A percentile compares a stretch with the other conserved stretches of the same genome.
These are phyloP conservation scores for Trametes villosa DNA, from an alignment of 768 basidiomycete genomes.

Conservation along the genomic window DNA sequence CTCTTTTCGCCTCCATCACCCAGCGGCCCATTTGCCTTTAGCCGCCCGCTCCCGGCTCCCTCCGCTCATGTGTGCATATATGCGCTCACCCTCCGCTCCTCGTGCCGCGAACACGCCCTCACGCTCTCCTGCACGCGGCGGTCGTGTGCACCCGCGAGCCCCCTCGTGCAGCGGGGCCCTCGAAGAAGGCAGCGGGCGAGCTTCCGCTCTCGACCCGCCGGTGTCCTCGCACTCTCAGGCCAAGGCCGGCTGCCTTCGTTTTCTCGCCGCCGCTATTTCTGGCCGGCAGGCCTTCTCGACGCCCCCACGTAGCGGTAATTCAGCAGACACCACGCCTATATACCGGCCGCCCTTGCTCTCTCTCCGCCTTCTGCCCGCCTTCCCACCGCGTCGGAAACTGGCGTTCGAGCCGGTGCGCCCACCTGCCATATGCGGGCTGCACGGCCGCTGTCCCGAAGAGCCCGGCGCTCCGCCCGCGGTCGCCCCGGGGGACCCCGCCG, in stretches of 20 bases:
- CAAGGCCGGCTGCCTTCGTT: not conserved
- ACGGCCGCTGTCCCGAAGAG: no score
- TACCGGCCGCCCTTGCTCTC: not conserved
- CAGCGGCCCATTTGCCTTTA: not conserved
- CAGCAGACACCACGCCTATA: no score
- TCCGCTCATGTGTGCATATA: not conserved
- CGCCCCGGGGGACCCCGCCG: no score
- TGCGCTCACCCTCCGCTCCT: not conserved
- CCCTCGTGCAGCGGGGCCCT: not conserved
- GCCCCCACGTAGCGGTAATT: not conserved
- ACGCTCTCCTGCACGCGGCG: no score
- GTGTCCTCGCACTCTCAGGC: not conserved
- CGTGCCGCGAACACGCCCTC: not conserved
- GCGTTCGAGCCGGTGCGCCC: no score
- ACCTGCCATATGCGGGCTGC: no score
- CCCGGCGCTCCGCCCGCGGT: no score
- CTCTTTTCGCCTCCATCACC: not conserved
- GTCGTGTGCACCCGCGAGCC: no score
- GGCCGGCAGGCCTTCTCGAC: not conserved
- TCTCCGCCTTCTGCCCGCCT: not conserved
- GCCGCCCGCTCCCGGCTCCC: slow-evolving; percentile 10
- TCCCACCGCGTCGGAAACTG: no score
- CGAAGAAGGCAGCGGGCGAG: not conserved
- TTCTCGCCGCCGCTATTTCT: slow-evolving; percentile 1
- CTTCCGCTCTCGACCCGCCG: slow-evolving; percentile 7